Percentiles rank a stretch among this genome's conserved stretches.
Evolutionary conservation across 225 moss, liverwort and hornwort species (phyloP).

Genomic region (Sphagnum contortum): DNA sequence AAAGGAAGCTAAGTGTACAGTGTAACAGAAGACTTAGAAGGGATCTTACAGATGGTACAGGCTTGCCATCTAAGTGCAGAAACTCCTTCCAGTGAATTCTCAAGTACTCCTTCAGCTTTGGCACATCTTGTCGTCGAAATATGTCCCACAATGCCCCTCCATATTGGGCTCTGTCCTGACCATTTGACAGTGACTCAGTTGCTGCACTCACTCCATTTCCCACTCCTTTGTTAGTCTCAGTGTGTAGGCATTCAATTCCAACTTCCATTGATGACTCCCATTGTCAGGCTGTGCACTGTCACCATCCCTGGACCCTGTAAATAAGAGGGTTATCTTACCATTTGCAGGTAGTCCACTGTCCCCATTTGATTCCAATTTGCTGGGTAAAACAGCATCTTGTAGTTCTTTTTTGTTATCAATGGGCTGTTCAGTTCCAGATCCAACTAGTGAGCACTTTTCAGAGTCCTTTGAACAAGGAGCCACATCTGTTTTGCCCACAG

Average conservation of each 20-base stretch:
- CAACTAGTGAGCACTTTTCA: background rate
- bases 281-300: too few species aligned
- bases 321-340: too few species aligned
- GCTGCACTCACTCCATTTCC: constrained; percentile 11
- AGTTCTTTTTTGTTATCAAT: too few species aligned
- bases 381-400: too few species aligned
- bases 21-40: constrained; percentile 1
- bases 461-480: constrained; percentile 1
- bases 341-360: too few species aligned
- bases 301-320: too few species aligned
- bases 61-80: constrained; percentile 33
- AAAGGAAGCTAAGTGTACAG: background rate
- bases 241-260: constrained; percentile 11
- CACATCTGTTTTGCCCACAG: background rate
- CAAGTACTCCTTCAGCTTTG: constrained; percentile 48
- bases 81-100: constrained; percentile 37
- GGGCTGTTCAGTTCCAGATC: too few species aligned
- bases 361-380: too few species aligned
- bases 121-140: constrained; percentile 62
- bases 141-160: constrained; percentile 74
- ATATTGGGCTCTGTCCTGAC: constrained; percentile 5
- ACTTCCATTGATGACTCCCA: background rate
- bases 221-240: constrained; percentile 2
- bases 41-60: constrained; percentile 38
- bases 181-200: background rate